Percentiles rank a stretch among this genome's conserved stretches.
phyloP scores from a whole-genome alignment of 108 stramenopile species.

The Fistulifera pelliculosa region DNA sequence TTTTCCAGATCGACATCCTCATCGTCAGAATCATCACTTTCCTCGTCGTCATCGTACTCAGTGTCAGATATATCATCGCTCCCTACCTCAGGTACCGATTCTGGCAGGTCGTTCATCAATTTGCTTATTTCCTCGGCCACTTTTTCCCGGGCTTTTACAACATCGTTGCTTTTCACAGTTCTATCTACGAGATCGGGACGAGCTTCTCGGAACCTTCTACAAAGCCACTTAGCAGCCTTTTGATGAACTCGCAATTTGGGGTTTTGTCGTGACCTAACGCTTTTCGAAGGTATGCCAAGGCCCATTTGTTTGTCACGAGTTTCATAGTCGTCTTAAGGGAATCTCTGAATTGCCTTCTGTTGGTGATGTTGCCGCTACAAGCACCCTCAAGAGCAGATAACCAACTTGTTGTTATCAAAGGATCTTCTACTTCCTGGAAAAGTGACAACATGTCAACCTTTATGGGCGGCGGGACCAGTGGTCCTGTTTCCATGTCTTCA shows the following conservation, averaged over 20 bases:
- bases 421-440: constrained; percentile 63
- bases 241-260: constrained; percentile 53
- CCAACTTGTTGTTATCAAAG: constrained; percentile 69
- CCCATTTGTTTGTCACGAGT: constrained; percentile 54
- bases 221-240: constrained; percentile 69
- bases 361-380: constrained; percentile 11
- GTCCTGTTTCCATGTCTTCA: constrained; percentile 26
- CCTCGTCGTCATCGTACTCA: constrained; percentile 54
- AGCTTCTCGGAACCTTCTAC: constrained; percentile 60
- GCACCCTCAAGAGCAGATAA: constrained; percentile 48
- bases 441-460: constrained; percentile 75
- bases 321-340: constrained; percentile 48
- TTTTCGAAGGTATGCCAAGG: constrained; percentile 63
- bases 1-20: constrained; percentile 43
- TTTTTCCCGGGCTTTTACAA: constrained; percentile 36
- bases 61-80: constrained; percentile 52
- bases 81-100: constrained; percentile 40
- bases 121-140: constrained; percentile 60
- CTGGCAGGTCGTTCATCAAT: constrained; percentile 58
- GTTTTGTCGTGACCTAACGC: constrained; percentile 50
- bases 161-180: not conserved
- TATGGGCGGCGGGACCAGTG: constrained; percentile 57
- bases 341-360: constrained; percentile 21
- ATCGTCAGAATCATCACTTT: constrained; percentile 55
- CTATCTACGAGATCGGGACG: constrained; percentile 47